Percentiles rank a stretch among this genome's conserved stretches.
phyloP scores from a whole-genome alignment of 257 asterid genomes.

The Jacaranda mimosifolia region DNA sequence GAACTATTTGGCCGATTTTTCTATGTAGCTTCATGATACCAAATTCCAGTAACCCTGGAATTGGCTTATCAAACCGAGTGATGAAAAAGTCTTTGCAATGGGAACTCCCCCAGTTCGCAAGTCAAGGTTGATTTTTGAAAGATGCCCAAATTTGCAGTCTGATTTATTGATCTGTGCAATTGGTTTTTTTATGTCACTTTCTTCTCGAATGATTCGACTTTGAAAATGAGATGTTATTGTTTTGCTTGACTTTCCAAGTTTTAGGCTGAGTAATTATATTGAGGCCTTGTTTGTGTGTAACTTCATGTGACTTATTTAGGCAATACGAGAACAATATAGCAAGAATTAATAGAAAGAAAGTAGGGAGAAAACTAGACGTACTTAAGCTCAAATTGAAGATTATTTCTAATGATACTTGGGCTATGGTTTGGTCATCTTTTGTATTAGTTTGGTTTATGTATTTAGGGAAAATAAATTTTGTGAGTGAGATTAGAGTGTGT shows the following conservation, averaged over 20 bases:
- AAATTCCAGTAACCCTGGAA: neutral
- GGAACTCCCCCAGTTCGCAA: neutral
- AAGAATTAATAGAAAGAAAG: too few species aligned
- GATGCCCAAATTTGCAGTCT: neutral
- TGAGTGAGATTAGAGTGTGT: too few species aligned
- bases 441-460: too few species aligned
- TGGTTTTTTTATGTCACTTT: neutral
- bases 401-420: too few species aligned
- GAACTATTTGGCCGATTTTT: neutral
- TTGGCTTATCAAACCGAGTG: neutral
- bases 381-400: too few species aligned
- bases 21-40: neutral
- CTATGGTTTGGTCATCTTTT: too few species aligned
- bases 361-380: too few species aligned
- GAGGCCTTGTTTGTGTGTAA: too few species aligned
- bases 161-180: neutral
- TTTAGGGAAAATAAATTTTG: too few species aligned
- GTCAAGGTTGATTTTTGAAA: neutral
- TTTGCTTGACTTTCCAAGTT: neutral
- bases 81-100: neutral
- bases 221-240: neutral
- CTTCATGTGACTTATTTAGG: too few species aligned
- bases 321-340: too few species aligned
- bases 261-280: neutral
- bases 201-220: slow-evolving; percentile 19